Percentiles rank a stretch among this genome's conserved stretches.
These are phyloP conservation scores for Ophiostoma ips DNA, from an alignment of 2,329 filamentous ascomycete species.

Conservation along the genomic window DNA sequence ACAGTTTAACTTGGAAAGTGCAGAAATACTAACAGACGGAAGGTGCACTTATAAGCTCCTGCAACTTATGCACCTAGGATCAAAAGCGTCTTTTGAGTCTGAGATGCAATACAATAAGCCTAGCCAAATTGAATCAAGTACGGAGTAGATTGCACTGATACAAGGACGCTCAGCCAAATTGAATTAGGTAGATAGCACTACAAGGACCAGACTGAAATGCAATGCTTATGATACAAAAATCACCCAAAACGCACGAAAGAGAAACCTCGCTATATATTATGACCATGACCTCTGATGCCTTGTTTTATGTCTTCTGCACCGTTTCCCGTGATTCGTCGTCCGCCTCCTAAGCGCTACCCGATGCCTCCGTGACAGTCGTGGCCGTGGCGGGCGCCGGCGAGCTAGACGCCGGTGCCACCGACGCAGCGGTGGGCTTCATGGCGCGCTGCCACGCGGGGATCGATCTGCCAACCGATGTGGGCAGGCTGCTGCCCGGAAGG, in stretches of 20 bases:
- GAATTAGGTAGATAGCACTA: not conserved
- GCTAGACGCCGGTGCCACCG: slow-evolving; percentile 19
- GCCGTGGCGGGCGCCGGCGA: not conserved
- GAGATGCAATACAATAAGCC: no score
- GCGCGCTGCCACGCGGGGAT: slow-evolving; percentile 75
- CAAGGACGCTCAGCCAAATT: not conserved
- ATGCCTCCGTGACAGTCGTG: slow-evolving; percentile 4
- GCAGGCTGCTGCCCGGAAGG: slow-evolving; percentile 15
- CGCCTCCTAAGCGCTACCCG: slow-evolving; percentile 4
- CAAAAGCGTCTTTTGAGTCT: no score
- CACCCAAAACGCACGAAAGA: not conserved
- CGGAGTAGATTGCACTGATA: not conserved
- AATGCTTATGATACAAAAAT: not conserved
- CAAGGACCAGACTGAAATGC: not conserved
- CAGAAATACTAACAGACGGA: no score
- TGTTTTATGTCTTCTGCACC: not conserved
- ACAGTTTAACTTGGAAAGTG: no score
- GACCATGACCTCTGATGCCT: not conserved
- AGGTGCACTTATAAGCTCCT: no score
- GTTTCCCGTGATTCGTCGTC: not conserved
- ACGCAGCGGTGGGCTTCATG: slow-evolving; percentile 47
- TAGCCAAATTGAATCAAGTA: no score
- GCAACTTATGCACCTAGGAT: no score
- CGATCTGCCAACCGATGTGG: slow-evolving; percentile 38
- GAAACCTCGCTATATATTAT: not conserved